Evolutionary conservation across 148 eudicot species (phyloP).

Genomic region (Rhododendron ferrugineum): DNA sequence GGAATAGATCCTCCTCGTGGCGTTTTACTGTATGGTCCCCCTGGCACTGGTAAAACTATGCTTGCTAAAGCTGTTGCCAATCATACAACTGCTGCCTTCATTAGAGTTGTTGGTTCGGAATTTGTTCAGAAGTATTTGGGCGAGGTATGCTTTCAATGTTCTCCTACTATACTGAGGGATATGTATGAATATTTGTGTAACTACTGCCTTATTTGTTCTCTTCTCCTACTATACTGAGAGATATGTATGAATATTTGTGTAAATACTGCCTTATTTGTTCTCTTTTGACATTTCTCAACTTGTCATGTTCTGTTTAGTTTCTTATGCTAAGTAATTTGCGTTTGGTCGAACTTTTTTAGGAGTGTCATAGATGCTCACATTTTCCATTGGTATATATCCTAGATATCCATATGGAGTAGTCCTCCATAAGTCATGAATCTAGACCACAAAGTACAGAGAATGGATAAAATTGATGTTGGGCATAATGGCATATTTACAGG

Average conservation of each 20-base stretch:
- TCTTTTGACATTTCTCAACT: background rate
- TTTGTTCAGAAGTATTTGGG: constrained; percentile 95
- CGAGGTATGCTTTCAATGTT: constrained; percentile 47
- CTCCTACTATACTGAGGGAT: background rate
- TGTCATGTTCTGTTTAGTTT: background rate
- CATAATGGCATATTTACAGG: background rate
- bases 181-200: background rate
- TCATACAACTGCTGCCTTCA: constrained; percentile 89
- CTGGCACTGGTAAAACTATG: constrained; percentile 94
- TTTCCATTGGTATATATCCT: background rate
- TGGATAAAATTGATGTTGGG: background rate
- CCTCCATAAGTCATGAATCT: background rate
- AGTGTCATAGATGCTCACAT: background rate
- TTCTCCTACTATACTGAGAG: background rate
- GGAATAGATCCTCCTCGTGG: constrained; percentile 96
- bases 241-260: background rate
- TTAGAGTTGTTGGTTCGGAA: constrained; percentile 92
- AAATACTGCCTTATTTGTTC: background rate
- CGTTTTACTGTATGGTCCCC: constrained; percentile 88
- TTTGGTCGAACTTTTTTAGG: background rate
- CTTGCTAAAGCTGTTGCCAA: constrained; percentile 96
- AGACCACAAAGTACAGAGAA: background rate
- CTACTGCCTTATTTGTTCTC: background rate
- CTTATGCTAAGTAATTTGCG: background rate
- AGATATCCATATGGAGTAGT: background rate